A percentile compares a stretch with the other conserved stretches of the same genome.
Conservation (phyloP, 495 filamentous ascomycete species). For the Aspergillus egyptiacus region DNA sequence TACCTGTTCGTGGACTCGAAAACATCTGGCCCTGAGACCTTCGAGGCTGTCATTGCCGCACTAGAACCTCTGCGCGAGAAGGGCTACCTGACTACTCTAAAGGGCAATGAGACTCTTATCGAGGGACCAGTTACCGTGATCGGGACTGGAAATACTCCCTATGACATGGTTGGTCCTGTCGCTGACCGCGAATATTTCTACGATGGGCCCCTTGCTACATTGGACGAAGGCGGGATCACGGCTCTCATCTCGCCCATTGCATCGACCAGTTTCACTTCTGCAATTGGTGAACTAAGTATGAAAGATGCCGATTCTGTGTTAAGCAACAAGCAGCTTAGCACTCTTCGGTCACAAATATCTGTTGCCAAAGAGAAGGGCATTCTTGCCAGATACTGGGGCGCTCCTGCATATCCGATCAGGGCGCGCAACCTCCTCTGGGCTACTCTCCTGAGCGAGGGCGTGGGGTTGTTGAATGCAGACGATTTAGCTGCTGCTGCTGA, state of each 20-base stretch:
- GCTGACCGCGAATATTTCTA: constrained; percentile 54
- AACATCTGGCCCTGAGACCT: constrained; percentile 45
- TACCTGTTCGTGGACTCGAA: constrained; percentile 73
- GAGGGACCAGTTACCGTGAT: constrained; percentile 66
- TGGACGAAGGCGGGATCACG: constrained; percentile 42
- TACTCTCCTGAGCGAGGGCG: constrained; percentile 59
- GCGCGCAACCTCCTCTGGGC: constrained; percentile 64
- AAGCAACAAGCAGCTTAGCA: constrained; percentile 47
- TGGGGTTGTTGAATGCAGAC: constrained; percentile 72
- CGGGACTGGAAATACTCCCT: constrained; percentile 71
- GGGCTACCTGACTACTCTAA: constrained; percentile 54
- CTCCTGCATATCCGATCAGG: constrained; percentile 61
- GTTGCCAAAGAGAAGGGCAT: constrained; percentile 59
- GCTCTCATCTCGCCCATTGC: constrained; percentile 47
- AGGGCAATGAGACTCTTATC: constrained; percentile 42
- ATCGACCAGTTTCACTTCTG: constrained; percentile 37
- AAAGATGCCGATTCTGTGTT: constrained; percentile 27
- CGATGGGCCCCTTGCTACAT: constrained; percentile 50
- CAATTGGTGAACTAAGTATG: constrained; percentile 35
- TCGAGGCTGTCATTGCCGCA: constrained; percentile 52
- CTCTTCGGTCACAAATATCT: constrained; percentile 54
- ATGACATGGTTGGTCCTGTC: constrained; percentile 51
- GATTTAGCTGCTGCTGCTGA: constrained; percentile 55
- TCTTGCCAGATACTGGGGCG: constrained; percentile 66
- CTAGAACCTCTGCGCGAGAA: constrained; percentile 58